Evolutionary conservation across 2,329 filamentous ascomycete genomes (phyloP).

Genomic region (Cladosporium cucumerinum): DNA sequence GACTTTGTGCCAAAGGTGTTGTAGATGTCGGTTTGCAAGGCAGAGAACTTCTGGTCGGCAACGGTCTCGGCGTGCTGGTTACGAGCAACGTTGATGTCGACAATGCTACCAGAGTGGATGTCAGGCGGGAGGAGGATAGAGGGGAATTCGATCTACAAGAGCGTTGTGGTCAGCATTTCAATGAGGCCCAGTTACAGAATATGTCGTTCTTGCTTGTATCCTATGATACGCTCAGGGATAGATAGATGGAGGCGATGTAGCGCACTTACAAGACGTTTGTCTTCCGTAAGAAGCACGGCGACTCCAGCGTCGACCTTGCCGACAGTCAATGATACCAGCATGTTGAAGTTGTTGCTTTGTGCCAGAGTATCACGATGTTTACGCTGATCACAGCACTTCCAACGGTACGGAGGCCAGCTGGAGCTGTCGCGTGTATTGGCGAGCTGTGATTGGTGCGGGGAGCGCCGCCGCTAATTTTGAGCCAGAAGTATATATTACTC

Average conservation of each 20-base stretch:
- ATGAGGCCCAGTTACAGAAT: no score
- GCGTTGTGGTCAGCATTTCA: not conserved
- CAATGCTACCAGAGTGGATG: slow-evolving; percentile 93
- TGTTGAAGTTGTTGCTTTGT: slow-evolving; percentile 41
- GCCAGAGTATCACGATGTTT: not conserved
- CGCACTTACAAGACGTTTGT: slow-evolving; percentile 81
- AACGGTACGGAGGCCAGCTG: slow-evolving; percentile 3
- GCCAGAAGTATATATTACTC: not conserved
- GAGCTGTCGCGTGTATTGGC: slow-evolving; percentile 6
- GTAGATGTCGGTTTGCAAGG: slow-evolving; percentile 86
- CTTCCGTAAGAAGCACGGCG: slow-evolving; percentile 91
- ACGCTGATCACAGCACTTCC: slow-evolving; percentile 1
- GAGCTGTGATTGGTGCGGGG: not conserved
- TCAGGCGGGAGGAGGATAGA: slow-evolving; percentile 94
- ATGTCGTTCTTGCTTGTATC: slow-evolving; percentile 8
- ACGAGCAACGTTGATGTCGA: slow-evolving; percentile 92
- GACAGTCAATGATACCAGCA: slow-evolving; percentile 97
- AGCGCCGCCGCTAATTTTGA: not conserved
- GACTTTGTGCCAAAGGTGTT: slow-evolving; percentile 77
- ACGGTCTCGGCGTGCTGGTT: slow-evolving; percentile 75
- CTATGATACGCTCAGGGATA: not conserved
- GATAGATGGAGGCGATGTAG: not conserved
- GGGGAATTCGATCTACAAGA: slow-evolving; percentile 86
- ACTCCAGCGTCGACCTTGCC: slow-evolving; percentile 99
- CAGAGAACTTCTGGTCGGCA: slow-evolving; percentile 71